phyloP scores from a whole-genome alignment of 1,139 yeast species.

The Yarrowia galli region DNA sequence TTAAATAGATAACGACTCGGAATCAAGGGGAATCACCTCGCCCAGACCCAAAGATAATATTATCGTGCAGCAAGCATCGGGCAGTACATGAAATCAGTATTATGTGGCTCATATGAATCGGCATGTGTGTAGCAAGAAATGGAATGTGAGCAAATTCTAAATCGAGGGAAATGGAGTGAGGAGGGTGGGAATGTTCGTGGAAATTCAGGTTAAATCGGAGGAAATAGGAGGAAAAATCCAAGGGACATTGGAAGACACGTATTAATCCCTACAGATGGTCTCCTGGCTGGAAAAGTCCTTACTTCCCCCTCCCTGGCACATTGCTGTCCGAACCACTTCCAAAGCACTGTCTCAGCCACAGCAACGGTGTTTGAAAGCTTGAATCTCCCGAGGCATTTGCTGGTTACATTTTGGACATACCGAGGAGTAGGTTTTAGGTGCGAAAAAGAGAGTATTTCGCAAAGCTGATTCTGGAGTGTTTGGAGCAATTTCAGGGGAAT shows the following conservation, averaged over 20 bases:
- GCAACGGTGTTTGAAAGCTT: slow-evolving; percentile 25
- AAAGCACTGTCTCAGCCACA: slow-evolving; percentile 30
- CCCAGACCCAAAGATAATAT: background rate
- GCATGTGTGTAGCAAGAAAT: slow-evolving; percentile 3
- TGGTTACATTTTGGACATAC: slow-evolving; percentile 29
- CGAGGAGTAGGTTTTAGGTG: background rate
- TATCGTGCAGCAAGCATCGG: slow-evolving; percentile 8
- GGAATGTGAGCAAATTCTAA: slow-evolving; percentile 25
- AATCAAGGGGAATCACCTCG: background rate
- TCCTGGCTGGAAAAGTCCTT: background rate
- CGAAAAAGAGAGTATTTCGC: too few relatives aligned
- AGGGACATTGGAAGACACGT: too few relatives aligned
- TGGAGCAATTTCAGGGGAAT: too few relatives aligned
- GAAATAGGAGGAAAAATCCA: background rate
- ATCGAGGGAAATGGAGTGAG: background rate
- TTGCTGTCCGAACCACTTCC: background rate
- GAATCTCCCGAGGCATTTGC: slow-evolving; percentile 20
- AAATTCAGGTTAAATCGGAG: background rate
- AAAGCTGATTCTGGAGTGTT: too few relatives aligned
- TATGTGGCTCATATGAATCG: slow-evolving; percentile 3
- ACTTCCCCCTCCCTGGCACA: background rate
- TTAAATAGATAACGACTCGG: background rate
- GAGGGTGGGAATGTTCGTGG: background rate
- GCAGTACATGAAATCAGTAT: background rate
- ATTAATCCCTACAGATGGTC: too few relatives aligned